These are phyloP conservation scores for Aegilops speltoides DNA, from an alignment of 176 grass and related monocot species.

Conservation along the genomic window DNA sequence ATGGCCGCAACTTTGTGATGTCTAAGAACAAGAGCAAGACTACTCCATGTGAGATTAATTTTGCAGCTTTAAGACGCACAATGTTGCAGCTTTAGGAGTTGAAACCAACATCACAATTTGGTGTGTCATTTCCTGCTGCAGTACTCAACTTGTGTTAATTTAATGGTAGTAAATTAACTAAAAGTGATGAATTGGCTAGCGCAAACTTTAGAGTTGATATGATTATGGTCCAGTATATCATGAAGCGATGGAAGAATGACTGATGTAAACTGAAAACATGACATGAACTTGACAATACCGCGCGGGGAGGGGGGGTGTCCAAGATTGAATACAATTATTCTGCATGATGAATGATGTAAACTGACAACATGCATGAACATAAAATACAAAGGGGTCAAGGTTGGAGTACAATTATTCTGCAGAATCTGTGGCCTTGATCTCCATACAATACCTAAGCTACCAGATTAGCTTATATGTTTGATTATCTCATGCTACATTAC, in stretches of 20 bases:
- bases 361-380: no score
- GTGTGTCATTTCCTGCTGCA: neutral
- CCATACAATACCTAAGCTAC: no score
- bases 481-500: no score
- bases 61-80: neutral
- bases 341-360: no score
- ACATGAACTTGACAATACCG: neutral
- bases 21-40: neutral
- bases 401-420: no score
- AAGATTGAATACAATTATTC: no score
- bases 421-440: no score
- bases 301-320: no score
- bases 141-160: neutral
- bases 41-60: neutral
- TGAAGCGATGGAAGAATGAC: slow-evolving; percentile 9
- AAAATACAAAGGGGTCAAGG: no score
- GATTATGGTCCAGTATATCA: neutral
- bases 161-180: neutral
- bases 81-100: neutral
- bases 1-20: neutral
- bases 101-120: neutral
- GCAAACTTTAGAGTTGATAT: neutral
- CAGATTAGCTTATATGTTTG: no score
- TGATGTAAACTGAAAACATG: neutral
- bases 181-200: neutral